These are phyloP conservation scores for Halophytophthora batemanensis DNA, from an alignment of 352 stramenopile species.

Conservation along the genomic window DNA sequence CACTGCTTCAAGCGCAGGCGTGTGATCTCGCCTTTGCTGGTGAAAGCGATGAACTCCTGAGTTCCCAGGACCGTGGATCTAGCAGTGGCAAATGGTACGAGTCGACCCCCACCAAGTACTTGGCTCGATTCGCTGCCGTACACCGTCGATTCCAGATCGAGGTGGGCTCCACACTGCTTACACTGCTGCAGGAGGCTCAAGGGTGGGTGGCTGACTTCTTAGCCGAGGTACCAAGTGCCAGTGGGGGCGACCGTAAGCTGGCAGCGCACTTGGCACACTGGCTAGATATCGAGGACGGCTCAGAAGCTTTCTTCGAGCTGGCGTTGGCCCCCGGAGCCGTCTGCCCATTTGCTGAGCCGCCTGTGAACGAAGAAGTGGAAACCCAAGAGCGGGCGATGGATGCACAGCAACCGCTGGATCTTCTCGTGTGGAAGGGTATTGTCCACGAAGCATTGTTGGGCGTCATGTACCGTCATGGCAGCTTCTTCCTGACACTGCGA, in stretches of 20 bases:
- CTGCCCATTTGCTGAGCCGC: slow-evolving; percentile 9
- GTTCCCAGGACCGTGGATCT: slow-evolving; percentile 5
- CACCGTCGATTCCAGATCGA: slow-evolving; percentile 28
- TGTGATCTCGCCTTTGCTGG: slow-evolving; percentile 33
- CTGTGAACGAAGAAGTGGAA: not conserved
- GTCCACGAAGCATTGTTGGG: slow-evolving; percentile 52
- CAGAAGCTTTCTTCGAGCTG: slow-evolving; percentile 63
- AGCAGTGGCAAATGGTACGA: slow-evolving; percentile 15
- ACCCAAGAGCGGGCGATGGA: slow-evolving; percentile 13
- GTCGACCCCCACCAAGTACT: slow-evolving; percentile 16
- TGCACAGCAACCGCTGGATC: slow-evolving; percentile 21
- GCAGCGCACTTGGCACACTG: slow-evolving; percentile 43
- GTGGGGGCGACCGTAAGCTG: slow-evolving; percentile 18
- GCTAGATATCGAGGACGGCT: slow-evolving; percentile 44
- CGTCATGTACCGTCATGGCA: slow-evolving; percentile 44
- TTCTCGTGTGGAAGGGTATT: slow-evolving; percentile 62
- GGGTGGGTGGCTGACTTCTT: slow-evolving; percentile 53
- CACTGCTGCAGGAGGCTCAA: slow-evolving; percentile 47
- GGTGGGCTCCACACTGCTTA: slow-evolving; percentile 25
- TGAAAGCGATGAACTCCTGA: slow-evolving; percentile 30
- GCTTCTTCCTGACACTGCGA: slow-evolving; percentile 50
- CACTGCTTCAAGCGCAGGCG: slow-evolving; percentile 42
- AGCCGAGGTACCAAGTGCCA: slow-evolving; percentile 37
- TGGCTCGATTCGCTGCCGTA: slow-evolving; percentile 19
- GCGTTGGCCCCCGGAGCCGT: slow-evolving; percentile 30